Evolutionary conservation across 1,284 basidiomycete genomes (phyloP), one percentile per base, ranked within the genome.

Genomic region (Moniliophthora roreri): DNA sequence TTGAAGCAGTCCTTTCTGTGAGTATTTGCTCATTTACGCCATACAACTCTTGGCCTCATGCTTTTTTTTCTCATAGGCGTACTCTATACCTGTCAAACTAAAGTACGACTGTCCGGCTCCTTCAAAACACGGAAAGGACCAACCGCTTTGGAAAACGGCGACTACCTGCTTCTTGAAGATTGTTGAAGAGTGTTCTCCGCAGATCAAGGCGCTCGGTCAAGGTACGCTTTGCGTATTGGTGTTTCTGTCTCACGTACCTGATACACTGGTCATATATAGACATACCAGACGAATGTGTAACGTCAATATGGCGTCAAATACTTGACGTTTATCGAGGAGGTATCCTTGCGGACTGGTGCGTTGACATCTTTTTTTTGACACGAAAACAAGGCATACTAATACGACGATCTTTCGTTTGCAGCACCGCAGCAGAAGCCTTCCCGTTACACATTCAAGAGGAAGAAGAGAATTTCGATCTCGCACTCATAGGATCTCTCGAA

Each of bases 91-190:
- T 0, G 86, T 98, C 66, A 94, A 94, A 66, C 75, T 98, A 57
- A 96, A 95, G 69, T 97, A 98, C 62, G 93, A 95, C 42, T 97
- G 95, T 66, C 95, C 95, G 0, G 74, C 88, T 0, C 80, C 95
- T 0, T 93, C 87, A 40, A 93, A 89, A 66, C 91, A 85, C 63
- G 91, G 91, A 1, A 85, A 89, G 50, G 93, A 93, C 64, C 71
- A 68, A n/a, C 92, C 93, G 0, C 70, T 97, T 7, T 97, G 94
- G 95, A 94, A 93, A 70, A 94, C 91, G 0, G 93, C 93, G 2
- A 88, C 89, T 9, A 82, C 76, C 4, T 82, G 78, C 62, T 89
- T 91, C 66, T 69, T 91, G 59, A 74, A 73, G 13, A 77, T 89
- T 48, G 84, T 90, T 45, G 87, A 82, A 55, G 86, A 87, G 56